Conservation (phyloP, 306 rosid species). For the Amphicarpaea edgeworthii region DNA sequence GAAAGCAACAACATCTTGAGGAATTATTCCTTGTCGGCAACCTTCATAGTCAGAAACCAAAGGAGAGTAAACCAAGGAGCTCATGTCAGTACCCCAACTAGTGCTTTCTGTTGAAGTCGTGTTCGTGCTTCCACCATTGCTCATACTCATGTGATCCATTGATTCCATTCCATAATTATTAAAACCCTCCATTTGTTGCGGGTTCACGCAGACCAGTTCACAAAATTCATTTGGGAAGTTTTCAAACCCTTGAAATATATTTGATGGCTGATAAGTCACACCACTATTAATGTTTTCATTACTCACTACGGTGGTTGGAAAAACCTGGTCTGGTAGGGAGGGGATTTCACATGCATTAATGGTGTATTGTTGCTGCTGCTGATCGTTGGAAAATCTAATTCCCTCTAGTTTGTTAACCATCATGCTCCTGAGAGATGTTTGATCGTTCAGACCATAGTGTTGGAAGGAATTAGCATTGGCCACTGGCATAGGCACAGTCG, state of each 20-base stretch:
- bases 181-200: conserved; percentile 49
- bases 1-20: conserved; percentile 54
- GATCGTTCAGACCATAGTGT: conserved; percentile 43
- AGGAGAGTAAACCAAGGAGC: conserved; percentile 64
- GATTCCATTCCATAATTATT: conserved; percentile 55
- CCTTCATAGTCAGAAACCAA: conserved; percentile 69
- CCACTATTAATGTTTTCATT: conserved; percentile 35
- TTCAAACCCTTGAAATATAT: conserved; percentile 55
- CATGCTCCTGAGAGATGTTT: conserved; percentile 56
- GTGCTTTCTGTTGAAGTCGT: conserved; percentile 66
- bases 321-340: conserved; percentile 43
- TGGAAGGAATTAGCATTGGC: conserved; percentile 46
- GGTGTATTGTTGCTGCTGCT: conserved; percentile 18
- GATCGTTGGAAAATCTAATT: conserved; percentile 46
- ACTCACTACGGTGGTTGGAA: conserved; percentile 32
- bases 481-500: conserved; percentile 48
- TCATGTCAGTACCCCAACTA: conserved; percentile 81
- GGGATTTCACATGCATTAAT: conserved; percentile 40
- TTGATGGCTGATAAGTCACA: conserved; percentile 37
- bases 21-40: conserved; percentile 50
- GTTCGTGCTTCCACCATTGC: conserved; percentile 50
- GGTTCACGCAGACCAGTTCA: conserved; percentile 54
- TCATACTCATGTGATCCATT: conserved; percentile 45
- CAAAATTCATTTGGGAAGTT: conserved; percentile 51
- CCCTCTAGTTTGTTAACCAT: conserved; percentile 61